Base-by-base conservation (phyloP, 2,329 filamentous ascomycete genomes). In the Fusarium temperatum region DNA sequence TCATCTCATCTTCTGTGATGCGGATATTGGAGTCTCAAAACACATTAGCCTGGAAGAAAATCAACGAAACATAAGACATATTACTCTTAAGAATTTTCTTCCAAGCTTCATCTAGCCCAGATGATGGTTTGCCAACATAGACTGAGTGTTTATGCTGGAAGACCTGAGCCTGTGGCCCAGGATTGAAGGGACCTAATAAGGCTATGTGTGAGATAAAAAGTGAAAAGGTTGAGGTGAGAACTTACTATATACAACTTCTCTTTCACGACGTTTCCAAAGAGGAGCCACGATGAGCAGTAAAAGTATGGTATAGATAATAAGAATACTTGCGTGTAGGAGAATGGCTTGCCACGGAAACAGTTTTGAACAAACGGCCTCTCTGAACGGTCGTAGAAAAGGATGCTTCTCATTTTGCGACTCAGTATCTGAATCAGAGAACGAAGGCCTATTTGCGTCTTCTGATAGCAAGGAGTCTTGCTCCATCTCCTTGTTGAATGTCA, bases 301-400 rank as follows among this genome's bases (percentile, higher is more conserved):
- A 3, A 26, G 9, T 26, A 22, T 15, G n/a, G 32, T 38, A 26
- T 53, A 53, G 5, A 2, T 6, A 2, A 26, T 5, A 8, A 53
- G 2, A 2, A 38, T 22, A 1, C 17, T 0, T 12, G 32, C 1
- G 6, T 53, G 50, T 22, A 38, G 3, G 7, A 53, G 18, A 36
- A 53, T 38, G 5, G 18, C 32, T 36, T 17, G n/a, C 50, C 50
- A 26, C 3, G 13, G 1, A 20, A 53, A 36, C 1, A 53, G 7
- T 0, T 17, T 22, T 8, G 24, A 15, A 12, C 9, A 12, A 38
- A 1, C 5, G 2, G n/a, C n/a, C 13, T 8, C 2, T 53, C 3
- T 22, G 6, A 4, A 0, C 5, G 18, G 0, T 36, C 1, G n/a
- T 2, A 10, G 4, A 12, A 53, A 26, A 15, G 9, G 2, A 8